A percentile compares a stretch with the other conserved stretches of the same genome.
Conservation (phyloP, 148 eudicot species). For the Arctostaphylos glauca region DNA sequence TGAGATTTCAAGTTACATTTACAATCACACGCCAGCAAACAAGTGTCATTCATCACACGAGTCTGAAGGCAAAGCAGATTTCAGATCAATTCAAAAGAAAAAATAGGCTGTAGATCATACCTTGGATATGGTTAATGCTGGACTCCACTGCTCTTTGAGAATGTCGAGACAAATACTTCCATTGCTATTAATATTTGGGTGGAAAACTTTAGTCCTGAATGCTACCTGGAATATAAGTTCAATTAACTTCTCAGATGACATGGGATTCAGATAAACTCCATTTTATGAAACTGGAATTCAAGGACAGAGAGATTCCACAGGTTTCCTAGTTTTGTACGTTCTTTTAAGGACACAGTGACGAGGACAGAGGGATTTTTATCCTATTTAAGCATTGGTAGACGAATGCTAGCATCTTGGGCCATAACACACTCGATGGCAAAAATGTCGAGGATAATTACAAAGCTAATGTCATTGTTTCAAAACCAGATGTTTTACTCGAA, state of each 20-base stretch:
- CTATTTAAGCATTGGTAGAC: neutral
- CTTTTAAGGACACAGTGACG: neutral
- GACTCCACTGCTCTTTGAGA: conserved; percentile 47
- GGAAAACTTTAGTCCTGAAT: conserved; percentile 41
- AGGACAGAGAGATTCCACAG: neutral
- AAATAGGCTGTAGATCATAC: conserved; percentile 13
- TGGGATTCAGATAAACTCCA: neutral
- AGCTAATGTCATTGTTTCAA: neutral
- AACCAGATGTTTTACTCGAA: neutral
- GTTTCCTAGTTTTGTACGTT: neutral
- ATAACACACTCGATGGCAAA: neutral
- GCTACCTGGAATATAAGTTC: conserved; percentile 26
- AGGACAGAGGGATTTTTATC: neutral
- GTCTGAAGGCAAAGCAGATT: neutral
- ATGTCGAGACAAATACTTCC: conserved; percentile 46
- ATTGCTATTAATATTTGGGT: conserved; percentile 43
- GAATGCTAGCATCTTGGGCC: neutral
- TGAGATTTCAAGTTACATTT: neutral
- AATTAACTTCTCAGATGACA: neutral
- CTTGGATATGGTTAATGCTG: conserved; percentile 45
- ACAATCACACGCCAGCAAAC: neutral
- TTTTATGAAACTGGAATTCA: neutral
- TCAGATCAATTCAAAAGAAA: neutral
- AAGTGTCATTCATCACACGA: neutral
- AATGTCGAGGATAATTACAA: neutral